Evolutionary conservation across 2,329 filamentous ascomycete genomes (phyloP), one percentile per base, ranked within the genome.

Genomic region (Trichoderma atroviride): DNA sequence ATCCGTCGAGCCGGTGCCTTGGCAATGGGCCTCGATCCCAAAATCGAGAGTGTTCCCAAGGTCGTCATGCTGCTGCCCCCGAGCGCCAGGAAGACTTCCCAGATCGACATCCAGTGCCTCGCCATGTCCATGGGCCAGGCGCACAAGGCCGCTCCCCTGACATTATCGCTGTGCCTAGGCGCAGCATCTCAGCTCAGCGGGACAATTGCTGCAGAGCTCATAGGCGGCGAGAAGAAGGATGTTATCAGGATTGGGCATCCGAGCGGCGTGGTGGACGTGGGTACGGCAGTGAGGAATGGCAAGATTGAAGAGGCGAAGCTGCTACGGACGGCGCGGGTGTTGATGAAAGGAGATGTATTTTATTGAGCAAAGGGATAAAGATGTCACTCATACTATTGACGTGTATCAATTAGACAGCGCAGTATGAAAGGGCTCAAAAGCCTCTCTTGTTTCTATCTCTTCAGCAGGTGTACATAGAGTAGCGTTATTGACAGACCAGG

Each of bases 1-100:
- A 88, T 92, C 65, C 83, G 90, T 1, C 82, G 81, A 59, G 80
- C 83, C 56, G 90, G 87, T 0, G 86, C 87, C 0, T 82, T 85
- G 0, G 81, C 80, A 29, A 92, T 92, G 89, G 88, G 89, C 0
- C 80, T 92, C 58, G 83, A 80, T 60, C 78, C 84, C 9, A 73
- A 76, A 14, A 72, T 74, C 1, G 73, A 77, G 55, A 87, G 87
- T 2, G 85, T 91, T 1, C 89, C 90, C 0, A 91, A 92, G 75
- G 87, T 92, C 47, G 86, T 79, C 19, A 73, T 84, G 22, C 69
- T 86, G 5, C 78, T 86, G 11, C 82, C 82, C 19, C 73, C 78
- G 0, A 76, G 74, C 27, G 71, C 63, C 4, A 70, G 5, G 4
- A 58, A 64, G 27, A 71, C 74, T 14, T 66, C 72, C 11, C 74